A percentile compares a stretch with the other conserved stretches of the same genome.
Evolutionary conservation across 2,329 filamentous ascomycete genomes (phyloP).

Genomic region (Microdochium bolleyi): DNA sequence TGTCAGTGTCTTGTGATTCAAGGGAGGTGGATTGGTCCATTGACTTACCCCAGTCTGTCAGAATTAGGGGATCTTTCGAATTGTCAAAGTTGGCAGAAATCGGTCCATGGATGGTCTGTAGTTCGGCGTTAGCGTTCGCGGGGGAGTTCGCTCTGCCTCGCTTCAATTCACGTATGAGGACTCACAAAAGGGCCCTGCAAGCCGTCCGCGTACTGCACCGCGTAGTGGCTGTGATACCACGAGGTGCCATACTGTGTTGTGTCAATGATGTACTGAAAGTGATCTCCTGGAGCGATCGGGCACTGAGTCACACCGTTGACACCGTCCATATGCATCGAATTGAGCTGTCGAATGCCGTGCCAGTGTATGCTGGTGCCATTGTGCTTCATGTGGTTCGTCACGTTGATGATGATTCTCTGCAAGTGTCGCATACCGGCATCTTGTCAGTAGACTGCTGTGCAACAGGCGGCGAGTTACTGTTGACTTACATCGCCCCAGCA

Average conservation of each 20-base stretch:
- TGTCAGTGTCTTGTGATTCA: slow-evolving; percentile 50
- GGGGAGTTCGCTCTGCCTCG: too few relatives aligned
- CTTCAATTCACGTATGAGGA: too few relatives aligned
- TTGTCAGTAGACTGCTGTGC: too few relatives aligned
- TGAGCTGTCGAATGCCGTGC: slow-evolving; percentile 27
- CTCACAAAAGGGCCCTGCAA: slow-evolving; percentile 33
- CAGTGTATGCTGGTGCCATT: slow-evolving; percentile 24
- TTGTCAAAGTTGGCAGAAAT: slow-evolving; percentile 33
- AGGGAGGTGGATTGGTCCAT: slow-evolving; percentile 19
- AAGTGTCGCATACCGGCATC: too few relatives aligned
- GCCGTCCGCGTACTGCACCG: slow-evolving; percentile 35
- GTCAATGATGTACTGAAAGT: slow-evolving; percentile 13
- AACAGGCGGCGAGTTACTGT: too few relatives aligned
- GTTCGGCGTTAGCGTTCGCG: too few relatives aligned
- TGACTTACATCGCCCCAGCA: too few relatives aligned
- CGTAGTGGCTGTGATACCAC: slow-evolving; percentile 36
- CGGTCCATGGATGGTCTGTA: slow-evolving; percentile 29
- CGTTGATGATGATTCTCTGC: too few relatives aligned
- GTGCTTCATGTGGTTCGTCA: too few relatives aligned
- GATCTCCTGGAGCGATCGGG: slow-evolving; percentile 12
- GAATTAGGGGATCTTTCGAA: slow-evolving; percentile 33
- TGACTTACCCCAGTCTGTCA: too few relatives aligned
- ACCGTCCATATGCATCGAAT: slow-evolving; percentile 26
- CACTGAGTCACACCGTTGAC: slow-evolving; percentile 28
- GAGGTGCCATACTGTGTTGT: slow-evolving; percentile 15